These are phyloP conservation scores for Alnus rubra DNA, from an alignment of 306 rosid species.

Conservation along the genomic window DNA sequence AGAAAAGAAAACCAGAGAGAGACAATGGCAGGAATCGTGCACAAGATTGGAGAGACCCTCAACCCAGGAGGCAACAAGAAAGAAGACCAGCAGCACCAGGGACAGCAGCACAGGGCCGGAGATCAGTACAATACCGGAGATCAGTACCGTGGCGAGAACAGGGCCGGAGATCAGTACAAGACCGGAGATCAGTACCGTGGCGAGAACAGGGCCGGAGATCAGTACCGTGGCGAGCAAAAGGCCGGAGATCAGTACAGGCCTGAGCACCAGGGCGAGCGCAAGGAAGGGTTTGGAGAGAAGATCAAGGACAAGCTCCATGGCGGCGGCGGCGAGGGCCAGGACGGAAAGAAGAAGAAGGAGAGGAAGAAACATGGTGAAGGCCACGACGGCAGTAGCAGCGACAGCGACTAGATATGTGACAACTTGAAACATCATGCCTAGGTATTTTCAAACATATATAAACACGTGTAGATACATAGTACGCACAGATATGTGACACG, in stretches of 20 bases:
- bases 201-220: background rate
- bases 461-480: too few species aligned
- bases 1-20: too few species aligned
- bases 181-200: background rate
- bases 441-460: background rate
- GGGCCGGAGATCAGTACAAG: background rate
- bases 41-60: slow-evolving; percentile 24
- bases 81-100: slow-evolving; percentile 4
- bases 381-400: slow-evolving; percentile 49
- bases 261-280: slow-evolving; percentile 6
- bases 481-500: too few species aligned
- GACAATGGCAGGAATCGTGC: slow-evolving; percentile 16
- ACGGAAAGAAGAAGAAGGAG: slow-evolving; percentile 42
- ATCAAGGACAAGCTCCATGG: background rate
- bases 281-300: slow-evolving; percentile 54
- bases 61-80: slow-evolving; percentile 21
- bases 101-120: background rate
- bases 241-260: background rate
- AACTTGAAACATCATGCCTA: background rate
- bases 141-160: background rate
- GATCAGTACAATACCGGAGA: background rate
- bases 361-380: slow-evolving; percentile 21
- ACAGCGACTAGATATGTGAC: slow-evolving; percentile 52
- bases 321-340: slow-evolving; percentile 13
- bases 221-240: background rate